These are phyloP conservation scores for Erucastrum elatum DNA, from an alignment of 345 rosid species.

Conservation along the genomic window DNA sequence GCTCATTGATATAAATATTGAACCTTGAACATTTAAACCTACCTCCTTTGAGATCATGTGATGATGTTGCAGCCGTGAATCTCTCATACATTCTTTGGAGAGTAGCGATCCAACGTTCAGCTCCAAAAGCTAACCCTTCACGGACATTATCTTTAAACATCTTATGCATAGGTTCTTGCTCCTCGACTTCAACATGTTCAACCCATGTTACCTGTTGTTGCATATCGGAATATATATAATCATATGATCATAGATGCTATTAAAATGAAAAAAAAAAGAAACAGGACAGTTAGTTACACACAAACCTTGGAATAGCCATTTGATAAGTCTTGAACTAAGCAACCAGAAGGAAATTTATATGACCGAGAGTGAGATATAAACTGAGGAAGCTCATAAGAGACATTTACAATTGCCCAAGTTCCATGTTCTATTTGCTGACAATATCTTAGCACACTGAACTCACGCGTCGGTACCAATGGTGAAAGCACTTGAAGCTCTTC, in stretches of 20 bases:
- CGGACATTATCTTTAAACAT: constrained; percentile 60
- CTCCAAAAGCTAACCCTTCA: constrained; percentile 83
- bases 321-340: constrained; percentile 91
- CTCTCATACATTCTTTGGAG: constrained; percentile 85
- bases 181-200: constrained; percentile 83
- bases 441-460: constrained; percentile 68
- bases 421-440: constrained; percentile 90
- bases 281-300: constrained; percentile 26
- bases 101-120: constrained; percentile 85
- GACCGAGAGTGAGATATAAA: constrained; percentile 56
- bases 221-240: not conserved
- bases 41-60: constrained; percentile 79
- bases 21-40: not conserved
- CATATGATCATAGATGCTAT: constrained; percentile 5
- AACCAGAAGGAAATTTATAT: constrained; percentile 83
- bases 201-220: constrained; percentile 77
- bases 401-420: constrained; percentile 78
- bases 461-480: constrained; percentile 71
- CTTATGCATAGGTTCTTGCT: constrained; percentile 49
- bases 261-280: not conserved
- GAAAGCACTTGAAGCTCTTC: constrained; percentile 94
- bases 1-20: not conserved
- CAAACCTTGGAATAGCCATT: constrained; percentile 85
- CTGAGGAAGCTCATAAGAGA: constrained; percentile 79
- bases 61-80: constrained; percentile 60